Evolutionary conservation across 2,329 filamentous ascomycete species (phyloP), one percentile per base, ranked within the genome.

Genomic region (Aureobasidium sp.): DNA sequence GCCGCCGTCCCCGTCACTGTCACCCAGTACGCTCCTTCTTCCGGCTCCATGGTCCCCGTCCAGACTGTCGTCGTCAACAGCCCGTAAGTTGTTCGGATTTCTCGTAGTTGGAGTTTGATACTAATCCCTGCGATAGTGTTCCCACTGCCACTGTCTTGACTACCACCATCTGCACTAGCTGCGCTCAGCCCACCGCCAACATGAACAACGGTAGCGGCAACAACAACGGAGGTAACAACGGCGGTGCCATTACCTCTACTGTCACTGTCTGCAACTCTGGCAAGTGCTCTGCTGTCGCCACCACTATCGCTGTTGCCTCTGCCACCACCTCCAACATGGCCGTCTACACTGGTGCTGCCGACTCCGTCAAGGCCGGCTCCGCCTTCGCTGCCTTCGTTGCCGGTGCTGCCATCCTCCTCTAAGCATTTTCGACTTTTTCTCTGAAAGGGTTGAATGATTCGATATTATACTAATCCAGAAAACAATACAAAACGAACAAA

Each of bases 1-100:
- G 61, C 61, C 17, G 50, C 27, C 8, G 22, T 47, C n/a, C 33
- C 61, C 52, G n/a, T 29, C 19, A 50, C 53, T 31, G 61, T 52
- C 14, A 57, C 61, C 27, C 49, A 57, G 35, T 58, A 58, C 61
- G 39, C 50, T 31, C 40, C 60, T 40, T 49, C 44, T 37, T 19
- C 52, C 45, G 47, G 71, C 42, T 65, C 71, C 42, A 68, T 6
- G 66, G 65, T 37, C 24, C 65, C 65, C 35, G 37, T 63, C 56
- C 24, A 48, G 44, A 63, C 54, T 33, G 24, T 52, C 39, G 48
- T 60, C 22, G 56, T 63, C 40, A 58, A 57, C 42, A 44, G 40
- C 40, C 40, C 40, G 40, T 40, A 40, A 40, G 39, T 33, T 33
- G 9, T 33, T 12, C 31, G 12, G 9, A 11, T 12, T 12, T 12